A percentile compares a stretch with the other conserved stretches of the same genome.
phyloP scores from a whole-genome alignment of 2,329 filamentous ascomycete species.

The Xylariaceae sp. region DNA sequence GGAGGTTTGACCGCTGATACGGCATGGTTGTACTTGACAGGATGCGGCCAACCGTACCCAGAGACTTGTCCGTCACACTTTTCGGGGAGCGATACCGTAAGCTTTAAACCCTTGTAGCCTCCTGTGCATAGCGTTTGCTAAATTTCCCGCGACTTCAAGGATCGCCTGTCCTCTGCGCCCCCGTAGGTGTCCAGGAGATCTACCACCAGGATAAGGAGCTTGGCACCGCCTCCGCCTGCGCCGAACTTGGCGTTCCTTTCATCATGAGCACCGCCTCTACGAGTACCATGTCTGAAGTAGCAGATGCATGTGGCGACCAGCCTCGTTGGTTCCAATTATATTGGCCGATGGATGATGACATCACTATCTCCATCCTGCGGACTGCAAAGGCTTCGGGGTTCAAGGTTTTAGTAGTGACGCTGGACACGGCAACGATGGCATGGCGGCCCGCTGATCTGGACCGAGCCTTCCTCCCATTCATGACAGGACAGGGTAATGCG shows the following conservation, averaged over 20 bases:
- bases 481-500: slow-evolving; percentile 54
- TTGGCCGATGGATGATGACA: slow-evolving; percentile 63
- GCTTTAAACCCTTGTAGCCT: too few species aligned
- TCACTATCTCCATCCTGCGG: slow-evolving; percentile 60
- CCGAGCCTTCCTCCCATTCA: slow-evolving; percentile 56
- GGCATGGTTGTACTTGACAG: too few species aligned
- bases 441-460: slow-evolving; percentile 70
- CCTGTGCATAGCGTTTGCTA: too few species aligned
- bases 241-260: slow-evolving; percentile 59
- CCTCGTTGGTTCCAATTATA: slow-evolving; percentile 72
- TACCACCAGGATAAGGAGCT: slow-evolving; percentile 64
- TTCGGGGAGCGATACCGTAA: slow-evolving; percentile 48
- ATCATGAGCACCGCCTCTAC: slow-evolving; percentile 63
- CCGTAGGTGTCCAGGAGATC: slow-evolving; percentile 65
- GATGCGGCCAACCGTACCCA: slow-evolving; percentile 39
- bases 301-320: slow-evolving; percentile 51
- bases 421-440: slow-evolving; percentile 65
- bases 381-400: slow-evolving; percentile 61
- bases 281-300: slow-evolving; percentile 63
- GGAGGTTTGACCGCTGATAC: too few species aligned
- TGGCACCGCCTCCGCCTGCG: slow-evolving; percentile 60
- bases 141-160: too few species aligned
- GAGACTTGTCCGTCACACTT: slow-evolving; percentile 38
- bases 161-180: slow-evolving; percentile 59
- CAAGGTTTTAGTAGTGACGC: slow-evolving; percentile 64